These are phyloP conservation scores for Trametes polyzona DNA, from an alignment of 1,284 basidiomycete species.

Conservation along the genomic window DNA sequence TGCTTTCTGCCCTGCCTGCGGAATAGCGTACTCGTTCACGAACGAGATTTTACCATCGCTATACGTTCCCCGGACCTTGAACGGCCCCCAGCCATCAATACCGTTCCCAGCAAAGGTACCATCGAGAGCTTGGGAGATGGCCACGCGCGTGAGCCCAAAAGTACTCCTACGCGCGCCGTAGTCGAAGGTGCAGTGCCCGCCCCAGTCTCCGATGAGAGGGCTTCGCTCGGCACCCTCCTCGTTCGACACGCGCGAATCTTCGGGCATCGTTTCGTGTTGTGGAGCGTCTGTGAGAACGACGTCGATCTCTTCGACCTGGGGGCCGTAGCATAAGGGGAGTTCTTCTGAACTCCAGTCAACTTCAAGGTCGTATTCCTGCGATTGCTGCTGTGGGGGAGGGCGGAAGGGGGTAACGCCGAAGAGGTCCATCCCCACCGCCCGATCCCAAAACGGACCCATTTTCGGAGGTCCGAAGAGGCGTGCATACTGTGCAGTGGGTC, in stretches of 20 bases:
- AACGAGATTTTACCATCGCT: not conserved
- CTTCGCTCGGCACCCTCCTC: not conserved
- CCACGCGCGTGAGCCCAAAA: not conserved
- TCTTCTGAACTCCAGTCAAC: not conserved
- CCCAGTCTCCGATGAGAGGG: constrained; percentile 9
- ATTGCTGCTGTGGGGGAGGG: too few relatives aligned
- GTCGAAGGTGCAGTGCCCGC: not conserved
- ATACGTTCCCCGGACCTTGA: not conserved
- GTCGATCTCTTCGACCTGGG: constrained; percentile 2
- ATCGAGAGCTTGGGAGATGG: not conserved
- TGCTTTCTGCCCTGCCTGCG: not conserved
- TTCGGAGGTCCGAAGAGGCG: not conserved
- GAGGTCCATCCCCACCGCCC: not conserved
- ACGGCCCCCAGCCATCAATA: not conserved
- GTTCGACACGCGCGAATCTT: not conserved
- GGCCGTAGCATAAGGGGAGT: not conserved
- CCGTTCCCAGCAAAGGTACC: constrained; percentile 1
- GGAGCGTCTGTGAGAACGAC: not conserved
- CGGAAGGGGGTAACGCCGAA: not conserved
- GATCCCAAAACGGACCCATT: not conserved
- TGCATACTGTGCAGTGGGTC: not conserved
- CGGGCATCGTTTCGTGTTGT: not conserved
- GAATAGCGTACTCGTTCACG: not conserved
- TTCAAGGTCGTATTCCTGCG: not conserved
- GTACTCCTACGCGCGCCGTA: not conserved